Evolutionary conservation across 371 early-diverging fungal species (phyloP), one percentile per base, ranked within the genome.

Genomic region (Mortierella sp.): DNA sequence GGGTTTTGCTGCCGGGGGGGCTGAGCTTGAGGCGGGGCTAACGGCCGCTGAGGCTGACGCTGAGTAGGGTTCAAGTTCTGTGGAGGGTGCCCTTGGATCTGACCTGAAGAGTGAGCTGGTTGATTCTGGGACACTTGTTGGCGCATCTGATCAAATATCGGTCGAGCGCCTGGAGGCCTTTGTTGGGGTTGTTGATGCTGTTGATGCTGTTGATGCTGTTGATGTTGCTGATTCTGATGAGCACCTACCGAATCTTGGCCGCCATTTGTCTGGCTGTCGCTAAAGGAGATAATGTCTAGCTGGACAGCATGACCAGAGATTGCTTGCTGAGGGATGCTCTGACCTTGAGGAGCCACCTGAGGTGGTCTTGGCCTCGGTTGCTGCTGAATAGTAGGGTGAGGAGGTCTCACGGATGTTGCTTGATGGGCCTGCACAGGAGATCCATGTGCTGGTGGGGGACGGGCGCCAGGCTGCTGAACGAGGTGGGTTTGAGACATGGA

Each of bases 281-380:
- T 57, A 24, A 57, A 43, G 8, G 67, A 39, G 2, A 64, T 68
- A 37, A 68, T 74, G 22, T 80, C 75, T 22, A 71, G 28, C 55
- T 79, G 79, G 32, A 70, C 58, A 12, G 75, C 24, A 14, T 64
- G 70, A 22, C 62, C 70, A 2, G 71, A 54, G 16, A 39, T 60
- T 16, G 35, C 39, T 20, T 51, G 72, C 12, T 74, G 74, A 30
- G 71, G 66, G 45, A 37, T 30, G 22, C 55, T 30, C 8, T 79
- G 74, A 24, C 74, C 79, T 18, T 66, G 72, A 37, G 80, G 68
- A 37, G 47, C 51, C 18, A 49, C 63, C 57, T 72, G 81, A 5
- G 72, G 73, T 3, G 80, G 81, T 3, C 77, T 57, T 37, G 83
- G 83, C 20, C 83, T 52, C 24, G 49, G 70, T 32, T 81, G 83